Evolutionary conservation across 2,329 filamentous ascomycete species (phyloP).

Genomic region (Colletotrichum coccodes): DNA sequence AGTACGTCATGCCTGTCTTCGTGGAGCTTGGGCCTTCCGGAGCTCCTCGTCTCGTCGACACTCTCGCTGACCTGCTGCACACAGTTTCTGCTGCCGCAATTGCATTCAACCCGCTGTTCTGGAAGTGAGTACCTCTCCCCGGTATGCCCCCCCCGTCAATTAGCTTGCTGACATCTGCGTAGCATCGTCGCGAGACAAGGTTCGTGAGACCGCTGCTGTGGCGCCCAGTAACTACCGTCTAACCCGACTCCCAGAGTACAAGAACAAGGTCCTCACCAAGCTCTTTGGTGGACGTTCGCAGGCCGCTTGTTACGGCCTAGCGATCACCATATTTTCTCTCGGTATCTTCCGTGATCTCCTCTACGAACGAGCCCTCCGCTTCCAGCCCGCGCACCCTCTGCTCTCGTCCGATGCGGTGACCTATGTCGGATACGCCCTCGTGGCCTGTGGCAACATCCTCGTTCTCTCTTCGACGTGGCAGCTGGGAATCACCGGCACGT

Average conservation of each 20-base stretch:
- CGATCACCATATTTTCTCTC: slow-evolving; percentile 88
- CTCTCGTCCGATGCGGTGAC: slow-evolving; percentile 70
- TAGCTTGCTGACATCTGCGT: slow-evolving; percentile 45
- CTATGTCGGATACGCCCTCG: slow-evolving; percentile 75
- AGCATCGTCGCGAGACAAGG: slow-evolving; percentile 88
- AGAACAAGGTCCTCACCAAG: slow-evolving; percentile 87
- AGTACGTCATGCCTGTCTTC: slow-evolving; percentile 58
- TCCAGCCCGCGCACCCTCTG: slow-evolving; percentile 79
- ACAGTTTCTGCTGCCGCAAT: slow-evolving; percentile 85
- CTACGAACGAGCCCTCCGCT: slow-evolving; percentile 84
- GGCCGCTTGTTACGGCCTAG: slow-evolving; percentile 89
- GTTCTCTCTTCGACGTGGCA: slow-evolving; percentile 92
- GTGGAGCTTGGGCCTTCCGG: slow-evolving; percentile 23
- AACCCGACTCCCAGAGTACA: slow-evolving; percentile 75
- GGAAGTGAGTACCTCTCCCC: slow-evolving; percentile 79
- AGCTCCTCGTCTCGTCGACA: not conserved
- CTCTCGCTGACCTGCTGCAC: slow-evolving; percentile 32
- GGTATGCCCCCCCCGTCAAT: slow-evolving; percentile 12
- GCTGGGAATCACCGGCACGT: slow-evolving; percentile 93
- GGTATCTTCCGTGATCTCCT: slow-evolving; percentile 89
- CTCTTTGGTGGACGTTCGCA: slow-evolving; percentile 83
- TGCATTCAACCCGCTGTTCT: slow-evolving; percentile 97
- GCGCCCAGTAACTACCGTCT: slow-evolving; percentile 4
- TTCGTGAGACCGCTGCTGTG: slow-evolving; percentile 47
- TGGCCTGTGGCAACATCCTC: slow-evolving; percentile 81